These are phyloP conservation scores for Macroventuria anomochaeta DNA, from an alignment of 2,329 filamentous ascomycete species.

Conservation along the genomic window DNA sequence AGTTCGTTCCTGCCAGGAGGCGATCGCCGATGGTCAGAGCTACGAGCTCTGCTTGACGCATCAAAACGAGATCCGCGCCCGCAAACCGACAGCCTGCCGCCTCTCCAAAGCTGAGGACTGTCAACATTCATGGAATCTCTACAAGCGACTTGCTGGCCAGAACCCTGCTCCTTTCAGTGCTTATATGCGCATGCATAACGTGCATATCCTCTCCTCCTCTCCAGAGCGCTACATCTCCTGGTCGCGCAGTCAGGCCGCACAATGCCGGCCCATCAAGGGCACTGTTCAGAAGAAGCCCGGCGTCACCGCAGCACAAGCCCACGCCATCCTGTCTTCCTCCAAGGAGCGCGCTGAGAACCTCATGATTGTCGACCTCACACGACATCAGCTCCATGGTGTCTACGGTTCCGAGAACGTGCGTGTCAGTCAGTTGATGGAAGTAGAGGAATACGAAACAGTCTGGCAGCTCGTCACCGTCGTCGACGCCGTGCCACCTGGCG, in stretches of 20 bases:
- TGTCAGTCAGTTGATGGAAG: conserved; percentile 79
- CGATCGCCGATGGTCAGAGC: conserved; percentile 77
- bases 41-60: conserved; percentile 87
- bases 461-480: conserved; percentile 92
- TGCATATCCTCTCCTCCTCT: conserved; percentile 79
- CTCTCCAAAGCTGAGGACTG: conserved; percentile 43
- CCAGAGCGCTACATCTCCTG: conserved; percentile 87
- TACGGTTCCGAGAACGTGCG: conserved; percentile 75
- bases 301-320: conserved; percentile 75
- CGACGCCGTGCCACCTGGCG: conserved; percentile 61
- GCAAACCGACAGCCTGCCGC: conserved; percentile 29
- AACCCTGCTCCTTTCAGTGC: conserved; percentile 88
- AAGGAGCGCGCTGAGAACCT: conserved; percentile 96
- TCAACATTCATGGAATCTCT: conserved; percentile 68
- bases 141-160: conserved; percentile 69
- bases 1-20: conserved; percentile 72
- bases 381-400: conserved; percentile 88
- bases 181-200: conserved; percentile 69
- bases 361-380: conserved; percentile 97
- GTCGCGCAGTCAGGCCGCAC: conserved; percentile 66
- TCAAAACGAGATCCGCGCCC: conserved; percentile 67
- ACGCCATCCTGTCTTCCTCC: conserved; percentile 73
- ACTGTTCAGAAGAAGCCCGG: conserved; percentile 80
- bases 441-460: conserved; percentile 90
- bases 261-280: conserved; percentile 95